Evolutionary conservation across 2,329 filamentous ascomycete species (phyloP), one percentile per base, ranked within the genome.

Genomic region (Aspergillus floridensis): DNA sequence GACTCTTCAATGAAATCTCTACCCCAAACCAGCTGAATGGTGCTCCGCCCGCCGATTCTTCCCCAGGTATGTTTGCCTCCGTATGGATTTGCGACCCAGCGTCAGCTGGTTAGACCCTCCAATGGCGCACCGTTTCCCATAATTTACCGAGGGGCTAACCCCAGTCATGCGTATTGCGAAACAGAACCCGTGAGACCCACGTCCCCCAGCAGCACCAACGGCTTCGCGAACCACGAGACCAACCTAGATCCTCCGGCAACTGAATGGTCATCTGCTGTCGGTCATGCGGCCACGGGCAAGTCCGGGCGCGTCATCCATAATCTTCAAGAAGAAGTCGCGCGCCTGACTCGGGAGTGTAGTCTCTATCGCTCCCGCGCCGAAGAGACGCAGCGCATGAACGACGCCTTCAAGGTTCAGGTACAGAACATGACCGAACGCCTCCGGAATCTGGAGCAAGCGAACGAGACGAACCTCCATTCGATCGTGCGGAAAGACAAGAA

Each of bases 261-360:
- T n/a, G 76, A 79, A 70, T 82, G 80, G 80, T 81, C 78, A 11
- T 77, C 79, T 1, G 80, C 80, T 2, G 78, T 82, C 29, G 80
- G 80, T 12, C 79, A 81, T 60, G 80, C 80, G 38, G 76, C 77
- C 24, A 79, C 77, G 7, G 80, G 80, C 44, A 82, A 82, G 66
- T 81, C 80, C 2, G 79, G 80, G 29, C 76, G 80, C 38, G 80
- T 82, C 21, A 82, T 82, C 56, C 79, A 82, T 60, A 78, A 79
- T 58, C 68, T 82, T 35, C 79, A 81, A 66, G 79, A 79, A 62
- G 79, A 82, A 50, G 81, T 81, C 59, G 80, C 80, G 29, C 78
- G 79, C 24, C 64, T 81, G 46, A 80, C 76, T 11, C 75, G 80
- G 19, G 80, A 82, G 61, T 78, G 76, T 62, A 76, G 73, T 53